Evolutionary conservation across 1,284 basidiomycete species (phyloP).

Genomic region (Sphagnurus paluster): DNA sequence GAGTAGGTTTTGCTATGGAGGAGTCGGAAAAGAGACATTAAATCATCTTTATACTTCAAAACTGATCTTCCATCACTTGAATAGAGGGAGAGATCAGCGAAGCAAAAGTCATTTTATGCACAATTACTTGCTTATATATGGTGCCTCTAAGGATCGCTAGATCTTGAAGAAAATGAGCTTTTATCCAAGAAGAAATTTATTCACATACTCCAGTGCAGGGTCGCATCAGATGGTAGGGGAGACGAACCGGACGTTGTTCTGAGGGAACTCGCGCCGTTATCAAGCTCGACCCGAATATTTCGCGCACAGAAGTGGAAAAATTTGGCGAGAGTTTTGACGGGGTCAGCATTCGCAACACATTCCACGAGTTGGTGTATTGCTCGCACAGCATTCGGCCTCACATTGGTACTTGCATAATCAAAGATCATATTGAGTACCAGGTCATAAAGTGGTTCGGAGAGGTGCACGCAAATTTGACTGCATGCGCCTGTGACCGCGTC

Average conservation of each 20-base stretch:
- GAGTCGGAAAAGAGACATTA: conserved; percentile 66
- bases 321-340: conserved; percentile 73
- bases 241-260: conserved; percentile 78
- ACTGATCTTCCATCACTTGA: conserved; percentile 62
- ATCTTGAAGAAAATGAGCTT: conserved; percentile 38
- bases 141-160: conserved; percentile 68
- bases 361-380: conserved; percentile 87
- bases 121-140: conserved; percentile 69
- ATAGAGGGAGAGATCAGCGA: conserved; percentile 7
- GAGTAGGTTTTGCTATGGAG: conserved; percentile 75
- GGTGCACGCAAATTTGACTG: conserved; percentile 78
- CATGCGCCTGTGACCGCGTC: conserved; percentile 70
- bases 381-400: conserved; percentile 83
- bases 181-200: conserved; percentile 1
- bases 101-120: conserved; percentile 1
- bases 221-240: conserved; percentile 80
- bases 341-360: conserved; percentile 82
- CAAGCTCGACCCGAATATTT: conserved; percentile 78
- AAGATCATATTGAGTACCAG: conserved; percentile 81
- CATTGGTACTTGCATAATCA: conserved; percentile 76
- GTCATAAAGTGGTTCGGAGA: conserved; percentile 83
- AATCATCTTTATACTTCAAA: conserved; percentile 61
- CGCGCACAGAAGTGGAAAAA: conserved; percentile 76
- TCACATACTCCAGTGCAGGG: conserved; percentile 83
- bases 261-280: conserved; percentile 83